Evolutionary conservation across 2,329 filamentous ascomycete species (phyloP).

Genomic region (Ascochyta viciae-villosae): DNA sequence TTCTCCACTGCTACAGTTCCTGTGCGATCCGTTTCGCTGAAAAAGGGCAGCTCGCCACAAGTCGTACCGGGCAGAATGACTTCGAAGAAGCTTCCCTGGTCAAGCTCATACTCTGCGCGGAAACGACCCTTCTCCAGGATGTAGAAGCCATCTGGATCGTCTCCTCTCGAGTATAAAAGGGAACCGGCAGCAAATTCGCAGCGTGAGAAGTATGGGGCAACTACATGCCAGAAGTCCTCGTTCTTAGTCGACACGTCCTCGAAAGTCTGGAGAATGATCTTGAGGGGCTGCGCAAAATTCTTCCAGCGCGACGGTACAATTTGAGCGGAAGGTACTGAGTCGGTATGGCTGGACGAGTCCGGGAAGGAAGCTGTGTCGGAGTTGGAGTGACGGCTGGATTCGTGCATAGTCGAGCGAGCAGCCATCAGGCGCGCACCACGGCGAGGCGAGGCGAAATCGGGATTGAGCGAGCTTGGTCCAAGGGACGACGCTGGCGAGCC

Average conservation of each 20-base stretch:
- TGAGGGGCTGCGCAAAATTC: constrained; percentile 86
- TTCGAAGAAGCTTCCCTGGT: constrained; percentile 88
- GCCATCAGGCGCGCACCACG: constrained; percentile 78
- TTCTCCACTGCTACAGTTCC: constrained; percentile 85
- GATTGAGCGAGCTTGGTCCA: constrained; percentile 55
- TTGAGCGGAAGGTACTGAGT: constrained; percentile 15
- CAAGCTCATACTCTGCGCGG: constrained; percentile 86
- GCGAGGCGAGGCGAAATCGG: constrained; percentile 76
- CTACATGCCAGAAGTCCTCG: constrained; percentile 94
- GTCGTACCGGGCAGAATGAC: constrained; percentile 94
- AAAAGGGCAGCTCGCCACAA: constrained; percentile 95
- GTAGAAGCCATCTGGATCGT: constrained; percentile 84
- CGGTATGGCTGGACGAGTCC: constrained; percentile 18
- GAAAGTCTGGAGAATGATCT: constrained; percentile 94
- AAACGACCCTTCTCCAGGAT: constrained; percentile 88
- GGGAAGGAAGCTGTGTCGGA: constrained; percentile 23
- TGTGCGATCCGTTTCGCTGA: constrained; percentile 86
- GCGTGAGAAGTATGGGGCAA: constrained; percentile 75
- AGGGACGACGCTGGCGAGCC: constrained; percentile 36
- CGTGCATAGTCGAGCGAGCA: constrained; percentile 76
- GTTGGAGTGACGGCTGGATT: constrained; percentile 37
- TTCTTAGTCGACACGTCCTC: constrained; percentile 83
- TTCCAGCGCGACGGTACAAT: constrained; percentile 70
- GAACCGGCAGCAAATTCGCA: constrained; percentile 73
- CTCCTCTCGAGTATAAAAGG: constrained; percentile 77